These are phyloP conservation scores for Dentipellis fragilis DNA, from an alignment of 768 basidiomycete species.

Conservation along the genomic window DNA sequence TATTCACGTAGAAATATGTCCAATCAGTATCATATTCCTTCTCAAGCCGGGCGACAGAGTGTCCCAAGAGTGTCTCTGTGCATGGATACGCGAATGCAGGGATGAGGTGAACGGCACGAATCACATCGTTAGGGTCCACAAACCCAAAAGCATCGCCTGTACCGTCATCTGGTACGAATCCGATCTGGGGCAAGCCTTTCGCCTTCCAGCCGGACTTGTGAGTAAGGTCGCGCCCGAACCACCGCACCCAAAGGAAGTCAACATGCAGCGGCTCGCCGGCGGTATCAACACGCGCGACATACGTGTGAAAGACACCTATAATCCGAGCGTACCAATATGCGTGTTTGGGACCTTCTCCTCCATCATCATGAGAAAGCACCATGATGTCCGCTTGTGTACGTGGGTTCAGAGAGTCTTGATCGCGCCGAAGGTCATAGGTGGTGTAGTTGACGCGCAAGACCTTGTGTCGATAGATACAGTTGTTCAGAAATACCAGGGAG, in stretches of 20 bases:
- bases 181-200: slow-evolving; percentile 13
- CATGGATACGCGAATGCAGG: neutral
- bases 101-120: neutral
- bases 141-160: slow-evolving; percentile 1
- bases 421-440: slow-evolving; percentile 30
- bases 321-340: slow-evolving; percentile 23
- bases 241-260: neutral
- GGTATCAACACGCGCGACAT: no score
- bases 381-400: slow-evolving; percentile 25
- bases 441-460: slow-evolving; percentile 29
- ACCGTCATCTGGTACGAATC: neutral
- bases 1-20: slow-evolving; percentile 23
- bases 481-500: slow-evolving; percentile 8
- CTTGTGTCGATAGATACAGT: slow-evolving; percentile 23
- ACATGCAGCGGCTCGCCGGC: no score
- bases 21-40: slow-evolving; percentile 17
- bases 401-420: slow-evolving; percentile 34
- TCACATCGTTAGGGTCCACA: neutral
- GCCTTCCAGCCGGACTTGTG: neutral
- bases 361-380: slow-evolving; percentile 10
- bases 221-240: neutral
- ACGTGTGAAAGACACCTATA: slow-evolving; percentile 21
- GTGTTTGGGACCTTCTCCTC: slow-evolving; percentile 1
- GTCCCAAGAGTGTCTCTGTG: neutral
- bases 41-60: neutral